Base-by-base conservation (phyloP, 257 asterid genomes). In the Petunia secreta region DNA sequence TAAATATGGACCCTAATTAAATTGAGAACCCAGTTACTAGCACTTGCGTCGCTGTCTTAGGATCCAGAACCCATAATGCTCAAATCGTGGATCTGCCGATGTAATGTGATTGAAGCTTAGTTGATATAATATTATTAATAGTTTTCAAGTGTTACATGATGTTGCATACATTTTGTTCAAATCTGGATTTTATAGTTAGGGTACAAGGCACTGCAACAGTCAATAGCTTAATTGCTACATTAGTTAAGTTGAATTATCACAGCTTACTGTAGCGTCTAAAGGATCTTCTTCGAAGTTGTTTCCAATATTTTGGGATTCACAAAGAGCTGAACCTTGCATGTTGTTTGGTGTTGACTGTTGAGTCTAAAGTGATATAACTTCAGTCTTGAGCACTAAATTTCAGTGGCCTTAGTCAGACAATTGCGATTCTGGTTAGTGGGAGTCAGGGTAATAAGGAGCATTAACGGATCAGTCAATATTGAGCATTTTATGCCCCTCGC, bases 161-260 rank as follows among this genome's bases (percentile, higher is more conserved):
- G 44, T 69, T 46, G 41, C 77, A 46, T 68, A 69, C 41, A 69
- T 69, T 46, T 69, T 69, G 41, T 46, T 69, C 41, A 46, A 69
- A 48, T 69, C 11, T 48, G 34, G 25, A 69, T 11, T 14, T 69
- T 48, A 46, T 25, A 34, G 43, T 69, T 69, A 46, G 3, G 10
- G 43, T 1, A 69, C 77, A 48, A 2, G 43, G n/a, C 43, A 48
- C 44, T 11, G 52, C 34, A 71, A 13, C 60, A 11, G 11, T 48
- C 11, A 6, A 48, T 5, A 34, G 34, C 16, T 2, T 48, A 71
- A 71, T 50, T 71, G 13, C 44, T 71, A 46, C 59, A 16, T 48
- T 25, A 25, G 62, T 52, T 48, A 10, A 48, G 50, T 71, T 71
- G 3, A 71, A 71, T 48, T 48, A 11, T 48, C 59, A 6, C 1